Evolutionary conservation across 23 red algal species (phyloP), one percentile per base, ranked within the genome.

Genomic region (Gracilariopsis chorda): DNA sequence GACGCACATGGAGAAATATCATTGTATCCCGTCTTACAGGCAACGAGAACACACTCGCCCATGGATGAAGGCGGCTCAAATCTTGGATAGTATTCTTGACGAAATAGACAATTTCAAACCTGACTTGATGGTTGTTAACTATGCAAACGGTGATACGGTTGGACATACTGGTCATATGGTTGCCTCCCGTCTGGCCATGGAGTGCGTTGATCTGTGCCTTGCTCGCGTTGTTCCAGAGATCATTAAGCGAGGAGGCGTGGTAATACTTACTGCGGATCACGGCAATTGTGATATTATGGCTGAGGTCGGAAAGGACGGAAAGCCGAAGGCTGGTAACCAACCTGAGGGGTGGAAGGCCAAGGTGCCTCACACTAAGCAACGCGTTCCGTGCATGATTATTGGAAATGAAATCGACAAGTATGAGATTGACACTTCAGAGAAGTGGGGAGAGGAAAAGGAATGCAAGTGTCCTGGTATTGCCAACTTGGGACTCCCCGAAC

Each of bases 221-320:
- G 78, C 87, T 16, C 94, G 94, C 41, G 51, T 96, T 33, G 42
- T 96, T 74, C 88, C 88, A 19, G 86, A 88, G 42, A 88, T 96
- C 58, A 56, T 96, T 29, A 75, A 36, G 43, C 59, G 84, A 61
- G 77, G 67, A 7, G 94, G 84, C 35, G 48, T 94, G 6, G 84
- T 92, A 8, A 37, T 94, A 17, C 68, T 98, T 17, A 98, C 90
- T 30, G 83, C 95, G 4, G 95, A 98, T 59, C 95, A 98, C 73
- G 95, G 95, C 6, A 98, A 98, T 58, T 83, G 83, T 47, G 95
- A 98, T 55, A 77, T 79, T 14, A 98, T 98, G 95, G 94, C 94
- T 51, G 86, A 88, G 48, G 21, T 91, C 19, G 94, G 88, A 25
- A 96, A 96, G 52, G 88, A 80, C 23, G 94, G 94, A 35, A 78